phyloP scores from a whole-genome alignment of 345 rosid species.

The Mallotus nudiflorus region DNA sequence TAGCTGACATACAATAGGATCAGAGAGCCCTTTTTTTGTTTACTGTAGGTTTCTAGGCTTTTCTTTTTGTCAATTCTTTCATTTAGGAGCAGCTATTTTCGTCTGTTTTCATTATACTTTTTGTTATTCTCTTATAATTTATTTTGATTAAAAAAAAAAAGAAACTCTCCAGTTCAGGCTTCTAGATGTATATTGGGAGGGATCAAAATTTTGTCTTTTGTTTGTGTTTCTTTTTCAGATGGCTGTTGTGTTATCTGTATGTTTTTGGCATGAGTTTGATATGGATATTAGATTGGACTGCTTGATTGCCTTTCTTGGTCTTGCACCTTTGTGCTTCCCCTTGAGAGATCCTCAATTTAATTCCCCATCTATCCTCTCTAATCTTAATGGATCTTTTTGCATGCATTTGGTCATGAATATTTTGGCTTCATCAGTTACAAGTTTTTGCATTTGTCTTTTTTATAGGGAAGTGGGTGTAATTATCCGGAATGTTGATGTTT shows the following conservation, averaged over 20 bases:
- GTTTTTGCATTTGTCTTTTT: conserved; percentile 24
- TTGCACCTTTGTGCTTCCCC: background rate
- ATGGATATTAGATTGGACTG: background rate
- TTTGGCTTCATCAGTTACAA: conserved; percentile 15
- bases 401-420: conserved; percentile 1
- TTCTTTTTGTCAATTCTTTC: background rate
- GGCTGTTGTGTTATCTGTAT: background rate
- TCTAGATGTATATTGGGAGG: background rate
- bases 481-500: conserved; percentile 61
- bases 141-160: background rate
- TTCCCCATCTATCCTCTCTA: background rate
- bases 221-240: background rate
- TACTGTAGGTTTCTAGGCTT: background rate
- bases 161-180: background rate
- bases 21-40: background rate
- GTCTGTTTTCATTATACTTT: background rate
- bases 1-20: background rate
- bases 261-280: background rate
- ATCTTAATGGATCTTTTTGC: conserved; percentile 6
- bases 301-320: background rate
- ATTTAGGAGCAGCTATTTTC: background rate
- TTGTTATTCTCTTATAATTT: background rate
- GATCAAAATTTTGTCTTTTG: background rate
- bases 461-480: conserved; percentile 80
- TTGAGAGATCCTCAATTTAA: background rate